A percentile compares a stretch with the other conserved stretches of the same genome.
These are phyloP conservation scores for Pyrrhoderma lamaoense DNA, from an alignment of 1,284 basidiomycete species.

Conservation along the genomic window DNA sequence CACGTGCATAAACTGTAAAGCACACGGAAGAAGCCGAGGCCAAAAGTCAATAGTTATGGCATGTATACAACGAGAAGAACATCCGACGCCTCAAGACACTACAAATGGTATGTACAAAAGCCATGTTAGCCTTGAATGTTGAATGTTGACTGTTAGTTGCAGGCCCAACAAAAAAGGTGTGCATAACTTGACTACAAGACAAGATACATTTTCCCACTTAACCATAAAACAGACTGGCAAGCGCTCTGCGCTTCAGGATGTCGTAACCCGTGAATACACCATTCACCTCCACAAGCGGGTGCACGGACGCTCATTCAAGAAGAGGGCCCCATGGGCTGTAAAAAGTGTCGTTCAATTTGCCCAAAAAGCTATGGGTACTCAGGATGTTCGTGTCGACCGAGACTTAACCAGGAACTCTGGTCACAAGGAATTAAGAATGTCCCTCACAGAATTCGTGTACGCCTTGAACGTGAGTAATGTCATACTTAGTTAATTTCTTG, in stretches of 20 bases:
- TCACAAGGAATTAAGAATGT: conserved; percentile 84
- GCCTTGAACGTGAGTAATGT: conserved; percentile 81
- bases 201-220: background rate
- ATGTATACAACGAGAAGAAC: background rate
- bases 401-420: conserved; percentile 93
- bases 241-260: conserved; percentile 92
- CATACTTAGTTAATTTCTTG: background rate
- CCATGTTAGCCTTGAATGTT: no score
- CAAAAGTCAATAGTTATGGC: background rate
- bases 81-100: conserved; percentile 23
- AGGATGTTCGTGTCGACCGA: conserved; percentile 87
- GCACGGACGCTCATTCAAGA: conserved; percentile 88
- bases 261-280: conserved; percentile 95
- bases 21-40: background rate
- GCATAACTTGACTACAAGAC: background rate
- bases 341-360: conserved; percentile 90
- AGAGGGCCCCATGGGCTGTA: conserved; percentile 89
- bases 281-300: conserved; percentile 93
- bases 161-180: conserved; percentile 36
- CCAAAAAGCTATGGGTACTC: conserved; percentile 88
- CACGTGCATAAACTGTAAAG: conserved; percentile 11
- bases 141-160: conserved; percentile 2
- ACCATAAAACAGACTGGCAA: conserved; percentile 56
- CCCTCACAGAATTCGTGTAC: conserved; percentile 83
- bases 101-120: conserved; percentile 38